Evolutionary conservation across 345 rosid genomes (phyloP), one percentile per base, ranked within the genome.

Genomic region (Theobroma cacao): DNA sequence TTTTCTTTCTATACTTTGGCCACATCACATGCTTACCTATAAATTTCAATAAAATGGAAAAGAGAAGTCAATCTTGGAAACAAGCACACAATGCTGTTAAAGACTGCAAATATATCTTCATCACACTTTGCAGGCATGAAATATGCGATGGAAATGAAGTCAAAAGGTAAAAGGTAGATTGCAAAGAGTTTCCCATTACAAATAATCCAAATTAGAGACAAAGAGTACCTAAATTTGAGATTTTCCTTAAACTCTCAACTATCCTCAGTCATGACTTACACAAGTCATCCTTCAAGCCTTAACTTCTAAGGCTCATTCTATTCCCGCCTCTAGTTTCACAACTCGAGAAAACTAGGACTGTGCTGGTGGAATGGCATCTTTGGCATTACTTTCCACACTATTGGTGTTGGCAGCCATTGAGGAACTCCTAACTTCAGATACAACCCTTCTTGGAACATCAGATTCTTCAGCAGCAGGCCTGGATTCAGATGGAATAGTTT

Each of bases 401-500:
- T 56, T 81, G 34, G 15, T 72, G 69, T 80, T 74, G 18, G 67
- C 71, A 55, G 52, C 74, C 34, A 58, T 38, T 7, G 82, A 48
- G 38, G 85, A 52, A 72, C 68, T 74, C 43, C 52, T 60, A 8
- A 55, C 60, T 48, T 80, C 78, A 31, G 80, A 48, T 31, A 74
- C 79, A 28, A 47, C 58, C 60, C 47, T 77, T 78, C 59, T 80
- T 56, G 80, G 84, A 50, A 78, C 65, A 75, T 55, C 36, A 31
- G 79, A 66, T 77, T 80, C 77, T 67, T 84, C 82, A 4, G 61
- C 30, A 41, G 69, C 40, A 17, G 76, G 73, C 17, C 82, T 76
- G 24, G 81, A 47, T 67, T 74, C 77, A 13, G 83, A 70, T 50
- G 76, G 41, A 38, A 78, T 67, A 74, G 76, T 68, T 68, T 73